Conservation (phyloP, 148 eudicot species). For the Rhododendron williamsianum region DNA sequence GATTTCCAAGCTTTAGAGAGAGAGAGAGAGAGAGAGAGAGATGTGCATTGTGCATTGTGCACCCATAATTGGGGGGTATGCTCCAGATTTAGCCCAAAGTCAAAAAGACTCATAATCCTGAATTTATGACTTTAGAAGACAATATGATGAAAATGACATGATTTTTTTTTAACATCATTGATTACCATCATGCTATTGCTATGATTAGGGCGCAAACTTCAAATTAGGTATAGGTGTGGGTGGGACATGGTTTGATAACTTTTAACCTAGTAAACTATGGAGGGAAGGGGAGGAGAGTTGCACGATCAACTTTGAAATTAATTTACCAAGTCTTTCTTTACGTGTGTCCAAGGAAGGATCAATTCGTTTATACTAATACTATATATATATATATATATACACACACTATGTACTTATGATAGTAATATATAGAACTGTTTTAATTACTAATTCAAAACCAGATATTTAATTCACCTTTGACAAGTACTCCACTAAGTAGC, state of each 20-base stretch:
- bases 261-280: not conserved
- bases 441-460: not conserved
- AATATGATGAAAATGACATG: constrained; percentile 15
- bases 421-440: too few species aligned
- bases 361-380: not conserved
- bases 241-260: not conserved
- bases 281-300: too few species aligned
- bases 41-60: not conserved
- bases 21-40: not conserved
- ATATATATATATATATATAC: too few species aligned
- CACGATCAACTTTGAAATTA: not conserved
- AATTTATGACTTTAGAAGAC: constrained; percentile 15
- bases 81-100: constrained; percentile 5
- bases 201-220: not conserved
- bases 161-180: not conserved
- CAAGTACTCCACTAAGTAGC: not conserved
- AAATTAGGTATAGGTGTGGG: not conserved
- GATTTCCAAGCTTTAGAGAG: not conserved
- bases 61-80: not conserved
- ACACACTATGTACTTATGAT: too few species aligned
- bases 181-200: not conserved
- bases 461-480: not conserved
- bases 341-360: not conserved
- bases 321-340: not conserved
- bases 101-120: not conserved